phyloP scores from a whole-genome alignment of 1,139 yeast species.

The Pichia sp. region DNA sequence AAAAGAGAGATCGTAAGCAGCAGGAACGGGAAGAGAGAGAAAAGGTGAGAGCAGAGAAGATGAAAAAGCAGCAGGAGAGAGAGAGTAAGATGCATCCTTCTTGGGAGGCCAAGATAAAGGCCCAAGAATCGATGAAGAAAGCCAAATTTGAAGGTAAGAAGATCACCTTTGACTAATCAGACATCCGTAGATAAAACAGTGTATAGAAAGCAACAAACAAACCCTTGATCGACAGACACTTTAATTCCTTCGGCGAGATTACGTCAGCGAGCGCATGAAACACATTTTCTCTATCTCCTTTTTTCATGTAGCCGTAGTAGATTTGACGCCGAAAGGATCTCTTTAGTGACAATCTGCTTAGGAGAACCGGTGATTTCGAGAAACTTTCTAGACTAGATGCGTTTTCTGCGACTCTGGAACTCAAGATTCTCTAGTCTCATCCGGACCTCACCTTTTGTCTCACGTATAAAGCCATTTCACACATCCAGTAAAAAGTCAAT shows the following conservation, averaged over 20 bases:
- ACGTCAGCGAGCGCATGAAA: background rate
- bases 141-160: conserved; percentile 81
- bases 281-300: background rate
- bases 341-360: no score
- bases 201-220: no score
- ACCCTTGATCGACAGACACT: no score
- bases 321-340: no score
- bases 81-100: conserved; percentile 71
- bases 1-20: conserved; percentile 57
- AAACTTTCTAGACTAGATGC: background rate
- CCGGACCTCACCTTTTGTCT: background rate
- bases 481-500: background rate
- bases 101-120: conserved; percentile 82
- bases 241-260: background rate
- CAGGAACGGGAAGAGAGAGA: conserved; percentile 15
- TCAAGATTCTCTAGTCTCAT: background rate
- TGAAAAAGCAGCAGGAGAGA: conserved; percentile 27
- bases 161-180: conserved; percentile 52
- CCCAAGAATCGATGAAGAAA: conserved; percentile 61
- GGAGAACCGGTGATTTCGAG: background rate
- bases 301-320: background rate
- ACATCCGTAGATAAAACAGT: no score
- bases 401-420: background rate
- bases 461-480: background rate
- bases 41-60: conserved; percentile 43